Evolutionary conservation across 2,329 filamentous ascomycete genomes (phyloP).

Genomic region (Cladosporium sp.): DNA sequence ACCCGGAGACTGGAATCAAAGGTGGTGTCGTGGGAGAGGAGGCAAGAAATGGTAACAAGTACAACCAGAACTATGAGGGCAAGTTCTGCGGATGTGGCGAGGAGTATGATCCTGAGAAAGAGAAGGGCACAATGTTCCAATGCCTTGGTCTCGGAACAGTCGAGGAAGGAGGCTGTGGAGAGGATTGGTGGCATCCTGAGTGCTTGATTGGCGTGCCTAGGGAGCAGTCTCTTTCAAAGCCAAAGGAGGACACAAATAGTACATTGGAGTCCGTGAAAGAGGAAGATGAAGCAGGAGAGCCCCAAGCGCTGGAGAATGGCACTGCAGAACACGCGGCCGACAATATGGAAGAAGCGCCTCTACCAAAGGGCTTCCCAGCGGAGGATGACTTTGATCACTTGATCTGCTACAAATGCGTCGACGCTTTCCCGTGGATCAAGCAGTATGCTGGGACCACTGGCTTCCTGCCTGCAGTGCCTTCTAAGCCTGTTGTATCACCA

Average conservation of each 20-base stretch:
- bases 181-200: slow-evolving; percentile 97
- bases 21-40: slow-evolving; percentile 73
- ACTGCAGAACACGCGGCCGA: slow-evolving; percentile 53
- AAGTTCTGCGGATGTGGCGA: slow-evolving; percentile 85
- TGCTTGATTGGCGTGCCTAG: slow-evolving; percentile 79
- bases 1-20: slow-evolving; percentile 68
- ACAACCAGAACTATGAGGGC: slow-evolving; percentile 95
- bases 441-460: slow-evolving; percentile 74
- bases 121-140: slow-evolving; percentile 98
- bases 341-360: slow-evolving; percentile 53
- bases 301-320: slow-evolving; percentile 20
- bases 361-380: slow-evolving; percentile 79
- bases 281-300: slow-evolving; percentile 34
- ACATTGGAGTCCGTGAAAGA: slow-evolving; percentile 26
- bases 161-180: slow-evolving; percentile 83
- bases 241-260: slow-evolving; percentile 16
- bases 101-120: slow-evolving; percentile 80
- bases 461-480: slow-evolving; percentile 70
- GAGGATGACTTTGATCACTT: slow-evolving; percentile 89
- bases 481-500: slow-evolving; percentile 1
- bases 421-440: slow-evolving; percentile 87
- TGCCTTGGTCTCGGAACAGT: slow-evolving; percentile 78
- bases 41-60: slow-evolving; percentile 70
- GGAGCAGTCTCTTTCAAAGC: slow-evolving; percentile 48
- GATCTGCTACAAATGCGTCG: slow-evolving; percentile 90